Conservation (phyloP, 2,329 filamentous ascomycete species). For the Neofusicoccum cordaticola region DNA sequence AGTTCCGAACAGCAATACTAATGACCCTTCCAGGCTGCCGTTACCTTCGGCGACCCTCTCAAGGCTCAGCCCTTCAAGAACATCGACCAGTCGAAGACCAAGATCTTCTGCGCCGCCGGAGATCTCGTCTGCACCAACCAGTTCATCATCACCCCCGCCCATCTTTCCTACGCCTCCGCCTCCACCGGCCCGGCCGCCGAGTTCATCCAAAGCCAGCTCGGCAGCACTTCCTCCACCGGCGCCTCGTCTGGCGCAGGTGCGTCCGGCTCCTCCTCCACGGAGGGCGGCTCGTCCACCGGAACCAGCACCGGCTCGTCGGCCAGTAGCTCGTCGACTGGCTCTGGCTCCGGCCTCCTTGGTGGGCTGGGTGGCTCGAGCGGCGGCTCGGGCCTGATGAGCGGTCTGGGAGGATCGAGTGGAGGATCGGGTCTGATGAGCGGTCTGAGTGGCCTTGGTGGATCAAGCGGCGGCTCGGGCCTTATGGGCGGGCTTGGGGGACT, state of each 20-base stretch:
- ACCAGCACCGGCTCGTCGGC: constrained; percentile 70
- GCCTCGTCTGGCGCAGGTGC: no score
- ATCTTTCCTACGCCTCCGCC: neutral
- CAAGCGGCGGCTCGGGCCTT: constrained; percentile 31
- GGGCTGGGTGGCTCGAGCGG: constrained; percentile 73
- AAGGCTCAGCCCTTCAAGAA: constrained; percentile 20
- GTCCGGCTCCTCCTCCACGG: neutral
- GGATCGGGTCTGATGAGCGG: neutral
- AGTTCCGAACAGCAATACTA: no score
- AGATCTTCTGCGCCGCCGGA: constrained; percentile 12
- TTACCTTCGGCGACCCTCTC: constrained; percentile 40
- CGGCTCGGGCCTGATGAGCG: constrained; percentile 31
- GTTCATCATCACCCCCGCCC: constrained; percentile 9
- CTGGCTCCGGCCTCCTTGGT: constrained; percentile 59
- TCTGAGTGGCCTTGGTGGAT: neutral
- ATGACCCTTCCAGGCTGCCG: constrained; percentile 20
- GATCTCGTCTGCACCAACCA: neutral
- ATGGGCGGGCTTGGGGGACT: constrained; percentile 29
- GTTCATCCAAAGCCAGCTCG: constrained; percentile 8
- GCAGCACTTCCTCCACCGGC: neutral
- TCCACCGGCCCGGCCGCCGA: neutral
- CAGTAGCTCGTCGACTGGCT: constrained; percentile 67
- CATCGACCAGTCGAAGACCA: neutral
- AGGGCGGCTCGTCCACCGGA: constrained; percentile 57
- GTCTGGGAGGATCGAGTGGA: neutral